Conservation (phyloP, 2,329 filamentous ascomycete species). For the Colletotrichum sp. region DNA sequence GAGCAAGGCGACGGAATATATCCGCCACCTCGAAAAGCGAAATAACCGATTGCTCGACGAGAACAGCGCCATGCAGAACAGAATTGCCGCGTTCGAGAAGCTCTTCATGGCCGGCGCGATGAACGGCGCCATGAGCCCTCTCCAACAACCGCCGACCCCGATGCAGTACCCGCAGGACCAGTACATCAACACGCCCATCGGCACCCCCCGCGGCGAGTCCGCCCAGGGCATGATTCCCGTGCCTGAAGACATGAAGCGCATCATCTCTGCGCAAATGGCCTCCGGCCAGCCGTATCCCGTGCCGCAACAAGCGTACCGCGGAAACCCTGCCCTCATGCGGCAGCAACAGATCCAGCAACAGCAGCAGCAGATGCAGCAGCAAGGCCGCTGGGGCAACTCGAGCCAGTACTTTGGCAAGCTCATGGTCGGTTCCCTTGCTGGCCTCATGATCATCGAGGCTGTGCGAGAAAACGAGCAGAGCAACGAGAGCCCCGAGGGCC, state of each 20-base stretch:
- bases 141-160: slow-evolving; percentile 59
- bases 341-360: slow-evolving; percentile 64
- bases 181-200: slow-evolving; percentile 51
- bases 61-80: slow-evolving; percentile 77
- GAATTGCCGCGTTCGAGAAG: slow-evolving; percentile 78
- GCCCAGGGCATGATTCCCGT: slow-evolving; percentile 68
- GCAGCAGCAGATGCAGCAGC: slow-evolving; percentile 53
- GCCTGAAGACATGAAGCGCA: slow-evolving; percentile 70
- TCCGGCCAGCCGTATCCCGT: slow-evolving; percentile 59
- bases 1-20: slow-evolving; percentile 96
- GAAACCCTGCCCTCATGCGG: slow-evolving; percentile 51
- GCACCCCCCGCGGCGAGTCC: slow-evolving; percentile 44
- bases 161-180: slow-evolving; percentile 56
- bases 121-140: slow-evolving; percentile 60
- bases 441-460: slow-evolving; percentile 90
- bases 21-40: slow-evolving; percentile 89
- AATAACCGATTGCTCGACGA: slow-evolving; percentile 85
- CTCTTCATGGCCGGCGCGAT: slow-evolving; percentile 81
- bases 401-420: slow-evolving; percentile 73
- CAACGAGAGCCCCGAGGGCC: slow-evolving; percentile 67
- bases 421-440: slow-evolving; percentile 91
- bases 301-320: slow-evolving; percentile 51
- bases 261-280: slow-evolving; percentile 62
- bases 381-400: slow-evolving; percentile 58
- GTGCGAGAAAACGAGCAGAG: slow-evolving; percentile 70